Conservation (phyloP, 2,329 filamentous ascomycete species). For the Annulohypoxylon truncatum region DNA sequence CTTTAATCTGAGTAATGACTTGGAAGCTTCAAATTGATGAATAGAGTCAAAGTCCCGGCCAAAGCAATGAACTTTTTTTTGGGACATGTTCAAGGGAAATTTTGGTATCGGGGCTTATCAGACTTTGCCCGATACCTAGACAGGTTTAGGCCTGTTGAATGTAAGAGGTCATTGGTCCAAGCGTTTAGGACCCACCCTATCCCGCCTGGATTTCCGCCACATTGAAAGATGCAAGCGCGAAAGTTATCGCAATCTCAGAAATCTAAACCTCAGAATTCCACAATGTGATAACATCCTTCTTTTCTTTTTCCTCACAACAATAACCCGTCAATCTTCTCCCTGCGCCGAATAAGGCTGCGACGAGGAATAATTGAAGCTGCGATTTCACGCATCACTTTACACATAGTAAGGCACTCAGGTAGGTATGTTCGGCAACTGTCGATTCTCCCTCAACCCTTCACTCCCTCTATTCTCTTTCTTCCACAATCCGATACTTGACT, state of each 20-base stretch:
- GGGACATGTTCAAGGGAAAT: slow-evolving; percentile 12
- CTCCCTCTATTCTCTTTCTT: background rate
- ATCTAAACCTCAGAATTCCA: slow-evolving; percentile 38
- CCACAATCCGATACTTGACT: background rate
- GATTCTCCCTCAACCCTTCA: background rate
- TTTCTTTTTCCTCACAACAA: slow-evolving; percentile 8
- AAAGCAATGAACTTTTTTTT: slow-evolving; percentile 15
- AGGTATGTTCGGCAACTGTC: background rate
- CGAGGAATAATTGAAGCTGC: slow-evolving; percentile 12
- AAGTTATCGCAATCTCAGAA: slow-evolving; percentile 42
- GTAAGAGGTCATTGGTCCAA: slow-evolving; percentile 22
- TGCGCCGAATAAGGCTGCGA: slow-evolving; percentile 26
- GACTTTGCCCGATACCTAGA: slow-evolving; percentile 9
- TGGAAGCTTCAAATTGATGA: background rate
- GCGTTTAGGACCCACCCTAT: slow-evolving; percentile 26
- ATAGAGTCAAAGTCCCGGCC: background rate
- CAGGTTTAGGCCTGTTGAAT: slow-evolving; percentile 4
- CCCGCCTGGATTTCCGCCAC: slow-evolving; percentile 39
- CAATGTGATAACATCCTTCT: slow-evolving; percentile 43
- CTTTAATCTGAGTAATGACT: background rate
- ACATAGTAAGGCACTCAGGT: slow-evolving; percentile 15
- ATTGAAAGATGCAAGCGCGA: slow-evolving; percentile 39
- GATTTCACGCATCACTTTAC: background rate
- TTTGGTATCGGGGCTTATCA: slow-evolving; percentile 33
- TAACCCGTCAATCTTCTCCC: slow-evolving; percentile 20